Evolutionary conservation across 2,329 filamentous ascomycete genomes (phyloP), one percentile per base, ranked within the genome.

Genomic region (Coniochaeta ligniaria): DNA sequence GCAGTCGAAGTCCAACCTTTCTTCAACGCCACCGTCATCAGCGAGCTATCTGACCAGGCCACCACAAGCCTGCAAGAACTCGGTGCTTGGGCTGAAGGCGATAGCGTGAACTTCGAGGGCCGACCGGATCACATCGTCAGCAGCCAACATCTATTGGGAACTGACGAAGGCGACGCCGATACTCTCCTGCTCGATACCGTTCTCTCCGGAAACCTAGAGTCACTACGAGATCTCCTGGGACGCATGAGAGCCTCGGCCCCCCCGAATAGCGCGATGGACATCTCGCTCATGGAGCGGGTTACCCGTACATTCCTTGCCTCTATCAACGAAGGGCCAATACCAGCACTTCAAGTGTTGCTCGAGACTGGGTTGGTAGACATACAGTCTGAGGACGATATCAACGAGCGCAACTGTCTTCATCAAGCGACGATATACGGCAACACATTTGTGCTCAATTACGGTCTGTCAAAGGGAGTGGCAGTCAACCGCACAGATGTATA

Each of bases 1-100:
- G 95, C 95, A 9, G 94, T 99, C 64, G 95, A 99, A 74, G 93
- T 98, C 8, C 95, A 98, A 70, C 95, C 95, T 7, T 98, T 96
- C 74, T 99, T 98, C 82, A 98, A 99, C 74, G 88, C 94, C 54
- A 91, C 96, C 66, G 92, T 98, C 67, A 96, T 99, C 70, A 96
- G 93, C 74, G 94, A 96, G 70, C 83, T 99, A 12, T 97, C 95
- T 5, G 95, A 99, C 67, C 92, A 96, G 76, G 95, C 95, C 9
- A 98, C 95, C 0, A 97, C 92, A n/a, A 96, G 92, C 67, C 79
- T 96, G 41, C 88, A 98, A 67, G 95, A 98, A 71, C 86, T 98
- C 55, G 94, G 94, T 59, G 95, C 94, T 38, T 98, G 94, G 94
- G 92, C 93, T 22, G 95, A 99, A 74, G 95, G 95, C 24, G 95